Conservation (phyloP, 768 basidiomycete species). For the Hypholoma sublateritium region DNA sequence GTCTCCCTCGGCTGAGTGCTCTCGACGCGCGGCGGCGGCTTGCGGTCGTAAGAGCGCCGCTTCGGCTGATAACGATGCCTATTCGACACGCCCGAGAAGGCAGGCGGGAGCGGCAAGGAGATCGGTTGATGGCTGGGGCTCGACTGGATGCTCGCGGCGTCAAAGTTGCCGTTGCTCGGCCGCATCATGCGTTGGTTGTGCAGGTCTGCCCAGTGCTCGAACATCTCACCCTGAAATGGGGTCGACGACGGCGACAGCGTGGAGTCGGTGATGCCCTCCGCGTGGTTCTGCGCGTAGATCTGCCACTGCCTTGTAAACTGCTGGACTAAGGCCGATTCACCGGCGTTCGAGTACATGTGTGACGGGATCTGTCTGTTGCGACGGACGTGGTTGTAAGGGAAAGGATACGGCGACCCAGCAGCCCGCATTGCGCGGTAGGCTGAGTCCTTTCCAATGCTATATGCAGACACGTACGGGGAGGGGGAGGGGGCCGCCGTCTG, state of each 20-base stretch:
- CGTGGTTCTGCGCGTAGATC: conserved; percentile 73
- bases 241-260: conserved; percentile 77
- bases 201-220: conserved; percentile 73
- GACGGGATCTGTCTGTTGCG: conserved; percentile 44
- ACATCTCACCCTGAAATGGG: conserved; percentile 64
- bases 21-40: conserved; percentile 76
- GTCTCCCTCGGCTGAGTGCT: conserved; percentile 84
- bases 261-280: conserved; percentile 61
- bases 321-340: conserved; percentile 32
- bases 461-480: conserved; percentile 57
- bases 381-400: conserved; percentile 72
- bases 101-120: conserved; percentile 49
- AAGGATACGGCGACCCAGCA: conserved; percentile 77
- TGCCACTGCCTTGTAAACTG: conserved; percentile 78
- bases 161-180: conserved; percentile 28
- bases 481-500: conserved; percentile 76
- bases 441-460: conserved; percentile 33
- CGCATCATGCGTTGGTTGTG: conserved; percentile 54
- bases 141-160: conserved; percentile 63
- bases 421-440: conserved; percentile 54
- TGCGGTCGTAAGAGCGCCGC: conserved; percentile 34
- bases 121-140: conserved; percentile 73
- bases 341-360: conserved; percentile 28
- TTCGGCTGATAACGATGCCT: conserved; percentile 18
- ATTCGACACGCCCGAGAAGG: conserved; percentile 48